Conservation (phyloP, 1,139 yeast genomes). For the Maudiozyma humilis region DNA sequence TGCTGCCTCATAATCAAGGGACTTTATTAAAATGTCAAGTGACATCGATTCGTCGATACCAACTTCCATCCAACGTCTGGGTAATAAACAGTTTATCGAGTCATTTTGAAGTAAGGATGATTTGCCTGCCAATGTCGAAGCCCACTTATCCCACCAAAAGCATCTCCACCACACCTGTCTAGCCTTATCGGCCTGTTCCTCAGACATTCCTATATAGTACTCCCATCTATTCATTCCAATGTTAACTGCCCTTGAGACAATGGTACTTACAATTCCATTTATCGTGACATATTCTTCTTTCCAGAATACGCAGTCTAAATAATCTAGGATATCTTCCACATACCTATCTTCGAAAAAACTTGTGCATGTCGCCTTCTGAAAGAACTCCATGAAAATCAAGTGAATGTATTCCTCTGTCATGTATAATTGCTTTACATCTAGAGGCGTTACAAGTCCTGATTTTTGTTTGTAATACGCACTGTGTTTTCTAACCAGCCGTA, state of each 20-base stretch:
- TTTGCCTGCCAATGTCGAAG: slow-evolving; percentile 13
- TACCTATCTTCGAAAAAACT: not conserved
- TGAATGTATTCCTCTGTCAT: slow-evolving; percentile 1
- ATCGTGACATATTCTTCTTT: slow-evolving; percentile 3
- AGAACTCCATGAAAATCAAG: not conserved
- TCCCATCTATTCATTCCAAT: slow-evolving; percentile 18
- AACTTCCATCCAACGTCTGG: slow-evolving; percentile 10
- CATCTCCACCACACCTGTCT: slow-evolving; percentile 23
- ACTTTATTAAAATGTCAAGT: not conserved
- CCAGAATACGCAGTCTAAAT: slow-evolving; percentile 3
- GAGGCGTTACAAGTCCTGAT: not conserved
- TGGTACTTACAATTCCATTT: slow-evolving; percentile 6
- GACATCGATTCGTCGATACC: slow-evolving; percentile 7
- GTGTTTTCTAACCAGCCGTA: not conserved
- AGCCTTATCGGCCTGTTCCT: slow-evolving; percentile 16
- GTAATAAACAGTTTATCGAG: slow-evolving; percentile 10
- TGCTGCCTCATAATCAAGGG: slow-evolving; percentile 2
- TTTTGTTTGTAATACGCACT: not conserved
- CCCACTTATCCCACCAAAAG: slow-evolving; percentile 22
- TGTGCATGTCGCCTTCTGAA: not conserved
- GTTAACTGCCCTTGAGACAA: slow-evolving; percentile 9
- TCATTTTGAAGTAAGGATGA: slow-evolving; percentile 9
- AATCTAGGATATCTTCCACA: not conserved
- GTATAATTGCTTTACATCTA: not conserved
- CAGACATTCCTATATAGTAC: slow-evolving; percentile 11